Evolutionary conservation across 208 protist genomes (phyloP).

Genomic region (Trichomonas tenax): DNA sequence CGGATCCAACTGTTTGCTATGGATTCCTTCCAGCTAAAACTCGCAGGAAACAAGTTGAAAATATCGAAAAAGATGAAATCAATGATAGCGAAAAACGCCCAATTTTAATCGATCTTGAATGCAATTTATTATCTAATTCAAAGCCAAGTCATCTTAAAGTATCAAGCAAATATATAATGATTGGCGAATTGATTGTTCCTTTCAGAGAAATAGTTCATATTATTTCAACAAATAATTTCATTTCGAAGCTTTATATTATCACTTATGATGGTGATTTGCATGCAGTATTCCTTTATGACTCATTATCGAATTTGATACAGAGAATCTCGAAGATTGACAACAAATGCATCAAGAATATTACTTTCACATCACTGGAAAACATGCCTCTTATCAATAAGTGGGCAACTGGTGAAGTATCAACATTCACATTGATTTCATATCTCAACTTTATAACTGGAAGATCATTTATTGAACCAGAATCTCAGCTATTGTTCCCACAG

Average conservation of each 20-base stretch:
- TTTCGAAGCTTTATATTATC: not conserved
- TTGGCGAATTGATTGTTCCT: not conserved
- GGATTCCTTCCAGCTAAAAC: not conserved
- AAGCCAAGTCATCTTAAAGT: not conserved
- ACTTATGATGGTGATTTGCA: not conserved
- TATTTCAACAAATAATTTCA: not conserved
- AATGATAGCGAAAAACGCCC: too few relatives aligned
- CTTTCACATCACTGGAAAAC: not conserved
- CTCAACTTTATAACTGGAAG: not conserved
- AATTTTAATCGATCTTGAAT: too few relatives aligned
- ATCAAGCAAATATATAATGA: not conserved
- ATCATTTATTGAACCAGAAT: not conserved
- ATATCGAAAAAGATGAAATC: too few relatives aligned
- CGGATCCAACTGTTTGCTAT: not conserved
- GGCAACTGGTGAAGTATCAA: not conserved
- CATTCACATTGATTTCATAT: not conserved
- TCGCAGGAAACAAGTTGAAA: not conserved
- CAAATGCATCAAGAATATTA: not conserved
- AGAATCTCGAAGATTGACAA: not conserved
- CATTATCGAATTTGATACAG: not conserved
- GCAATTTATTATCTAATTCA: too few relatives aligned
- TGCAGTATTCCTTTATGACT: not conserved
- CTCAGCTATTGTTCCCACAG: not conserved
- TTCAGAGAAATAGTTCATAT: not conserved
- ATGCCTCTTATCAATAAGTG: not conserved